Evolutionary conservation across 768 basidiomycete species (phyloP).

Genomic region (Suillus spraguei): DNA sequence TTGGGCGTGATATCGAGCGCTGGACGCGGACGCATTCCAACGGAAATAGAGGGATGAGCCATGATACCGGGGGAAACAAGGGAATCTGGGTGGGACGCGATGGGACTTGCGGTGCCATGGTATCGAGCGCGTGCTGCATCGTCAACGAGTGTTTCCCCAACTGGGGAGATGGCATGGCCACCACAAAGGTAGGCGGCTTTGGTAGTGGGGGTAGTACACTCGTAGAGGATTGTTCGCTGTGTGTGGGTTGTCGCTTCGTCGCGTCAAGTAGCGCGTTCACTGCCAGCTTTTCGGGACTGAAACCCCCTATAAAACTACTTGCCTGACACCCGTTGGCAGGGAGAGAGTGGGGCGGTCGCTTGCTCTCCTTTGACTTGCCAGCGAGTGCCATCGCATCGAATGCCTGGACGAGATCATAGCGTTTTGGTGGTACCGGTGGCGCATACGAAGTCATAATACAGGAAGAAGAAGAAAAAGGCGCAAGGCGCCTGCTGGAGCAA

Average conservation of each 20-base stretch:
- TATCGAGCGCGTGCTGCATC: conserved; percentile 37
- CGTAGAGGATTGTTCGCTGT: conserved; percentile 10
- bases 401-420: conserved; percentile 32
- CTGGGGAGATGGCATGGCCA: conserved; percentile 42
- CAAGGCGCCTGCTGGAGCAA: conserved; percentile 13
- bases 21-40: conserved; percentile 17
- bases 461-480: neutral
- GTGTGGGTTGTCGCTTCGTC: conserved; percentile 15
- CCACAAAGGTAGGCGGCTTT: conserved; percentile 27
- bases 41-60: conserved; percentile 12
- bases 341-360: conserved; percentile 21
- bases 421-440: conserved; percentile 18
- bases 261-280: conserved; percentile 15
- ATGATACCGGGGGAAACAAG: conserved; percentile 17
- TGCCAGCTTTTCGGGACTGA: conserved; percentile 29
- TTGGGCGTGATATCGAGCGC: conserved; percentile 14
- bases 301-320: conserved; percentile 52
- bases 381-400: conserved; percentile 37
- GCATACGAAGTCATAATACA: conserved; percentile 6
- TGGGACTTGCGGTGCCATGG: conserved; percentile 21
- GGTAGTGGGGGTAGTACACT: conserved; percentile 25
- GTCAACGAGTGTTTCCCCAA: conserved; percentile 34
- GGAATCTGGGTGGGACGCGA: conserved; percentile 39
- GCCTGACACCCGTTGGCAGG: neutral
- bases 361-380: conserved; percentile 19